These are phyloP conservation scores for Cryphonectria carpinicola DNA, from an alignment of 2,329 filamentous ascomycete species.

Conservation along the genomic window DNA sequence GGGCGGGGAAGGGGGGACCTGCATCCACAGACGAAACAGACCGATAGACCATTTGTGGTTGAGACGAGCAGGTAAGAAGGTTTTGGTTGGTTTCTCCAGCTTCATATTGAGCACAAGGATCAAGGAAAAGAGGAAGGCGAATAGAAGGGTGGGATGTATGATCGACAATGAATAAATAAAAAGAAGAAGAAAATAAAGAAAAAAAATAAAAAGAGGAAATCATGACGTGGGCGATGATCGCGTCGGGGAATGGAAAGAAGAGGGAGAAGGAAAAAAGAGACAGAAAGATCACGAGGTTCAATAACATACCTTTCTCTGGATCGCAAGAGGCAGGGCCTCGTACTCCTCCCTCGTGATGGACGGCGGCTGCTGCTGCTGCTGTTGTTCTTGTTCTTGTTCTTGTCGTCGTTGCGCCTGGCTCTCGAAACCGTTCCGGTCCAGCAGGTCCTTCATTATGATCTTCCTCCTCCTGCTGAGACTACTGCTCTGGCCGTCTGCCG, in stretches of 20 bases:
- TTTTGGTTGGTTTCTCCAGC: background rate
- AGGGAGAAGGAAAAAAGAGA: background rate
- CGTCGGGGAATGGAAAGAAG: background rate
- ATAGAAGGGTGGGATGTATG: background rate
- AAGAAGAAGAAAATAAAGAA: background rate
- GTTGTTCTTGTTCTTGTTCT: background rate
- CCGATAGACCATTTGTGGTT: background rate
- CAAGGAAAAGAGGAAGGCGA: no score
- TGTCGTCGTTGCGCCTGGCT: constrained; percentile 15
- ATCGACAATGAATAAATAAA: background rate
- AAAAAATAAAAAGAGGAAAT: background rate
- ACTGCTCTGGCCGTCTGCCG: constrained; percentile 18
- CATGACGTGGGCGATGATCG: no score
- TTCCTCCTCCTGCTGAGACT: background rate
- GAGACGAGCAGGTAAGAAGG: background rate
- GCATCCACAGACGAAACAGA: background rate
- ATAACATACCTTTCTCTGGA: constrained; percentile 54
- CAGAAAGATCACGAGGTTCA: constrained; percentile 8
- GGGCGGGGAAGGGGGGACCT: background rate
- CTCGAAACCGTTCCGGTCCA: constrained; percentile 21
- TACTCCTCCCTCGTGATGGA: constrained; percentile 51
- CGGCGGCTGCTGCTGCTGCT: constrained; percentile 8
- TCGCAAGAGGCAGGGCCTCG: constrained; percentile 53
- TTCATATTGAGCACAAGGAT: background rate
- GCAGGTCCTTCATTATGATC: background rate